Evolutionary conservation across 225 moss, liverwort and hornwort genomes (phyloP).

Genomic region (Thuidium tamariscinum): DNA sequence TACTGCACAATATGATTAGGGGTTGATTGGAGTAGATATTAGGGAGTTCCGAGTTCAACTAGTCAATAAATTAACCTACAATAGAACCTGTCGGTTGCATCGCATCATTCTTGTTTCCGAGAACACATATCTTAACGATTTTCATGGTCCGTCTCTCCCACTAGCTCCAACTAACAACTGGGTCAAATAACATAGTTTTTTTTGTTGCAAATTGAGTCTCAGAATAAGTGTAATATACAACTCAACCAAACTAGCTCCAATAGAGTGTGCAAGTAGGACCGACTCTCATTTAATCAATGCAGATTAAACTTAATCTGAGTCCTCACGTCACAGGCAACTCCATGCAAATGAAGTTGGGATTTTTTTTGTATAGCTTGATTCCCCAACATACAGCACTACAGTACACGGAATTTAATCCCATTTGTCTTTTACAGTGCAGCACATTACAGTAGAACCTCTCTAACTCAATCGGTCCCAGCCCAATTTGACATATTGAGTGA

Average conservation of each 20-base stretch:
- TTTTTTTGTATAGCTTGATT: background rate
- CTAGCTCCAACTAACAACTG: background rate
- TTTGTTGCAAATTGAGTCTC: background rate
- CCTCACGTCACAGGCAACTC: background rate
- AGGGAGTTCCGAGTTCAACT: fast-evolving
- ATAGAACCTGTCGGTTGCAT: fast-evolving
- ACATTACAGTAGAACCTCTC: too few relatives aligned
- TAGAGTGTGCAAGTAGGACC: background rate
- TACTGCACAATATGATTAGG: fast-evolving
- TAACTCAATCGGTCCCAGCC: too few relatives aligned
- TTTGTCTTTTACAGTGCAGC: too few relatives aligned
- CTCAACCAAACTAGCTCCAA: too few relatives aligned
- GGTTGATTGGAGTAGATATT: background rate
- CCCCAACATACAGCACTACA: too few relatives aligned
- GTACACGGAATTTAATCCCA: too few relatives aligned
- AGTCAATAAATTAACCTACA: too few relatives aligned
- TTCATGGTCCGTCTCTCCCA: background rate
- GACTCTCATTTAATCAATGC: background rate
- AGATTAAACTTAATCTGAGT: background rate
- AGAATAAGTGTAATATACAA: background rate
- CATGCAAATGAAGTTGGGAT: background rate
- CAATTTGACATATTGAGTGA: too few relatives aligned
- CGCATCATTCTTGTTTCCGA: background rate
- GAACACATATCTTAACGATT: background rate
- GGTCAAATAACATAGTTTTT: too few relatives aligned